Base-by-base conservation (phyloP, 306 rosid species). In the Quercus cerris region DNA sequence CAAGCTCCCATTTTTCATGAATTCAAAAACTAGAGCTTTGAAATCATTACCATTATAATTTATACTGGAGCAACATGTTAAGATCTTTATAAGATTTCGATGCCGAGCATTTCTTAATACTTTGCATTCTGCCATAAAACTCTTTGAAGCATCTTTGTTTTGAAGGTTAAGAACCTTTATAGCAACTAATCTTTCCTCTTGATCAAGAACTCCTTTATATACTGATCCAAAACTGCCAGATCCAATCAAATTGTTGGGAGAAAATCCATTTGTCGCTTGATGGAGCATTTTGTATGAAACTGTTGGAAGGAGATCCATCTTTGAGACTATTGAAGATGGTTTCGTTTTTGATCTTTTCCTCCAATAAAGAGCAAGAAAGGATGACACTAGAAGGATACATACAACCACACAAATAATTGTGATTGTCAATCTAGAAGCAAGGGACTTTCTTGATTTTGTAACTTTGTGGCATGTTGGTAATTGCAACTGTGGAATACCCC, bases 121-220 rank as follows among this genome's bases (percentile, higher is more conserved):
- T 0, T 46, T 46, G 52, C 52, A 46, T 46, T 46, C 52, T 0
- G 1, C 15, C 4, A 0, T 1, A 46, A 46, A 83, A 59, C 83
- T 75, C 52, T 71, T 76, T 1, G 44, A 17, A 44, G 73, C 71
- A n/a, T 77, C 73, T 41, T 63, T 31, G 10, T 58, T 44, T 5
- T 75, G 71, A 6, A 81, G 52, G 68, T 81, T 77, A 7, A 81
- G 30, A 18, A 81, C 84, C 19, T 81, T 81, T 1, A 83, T 41
- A 33, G 80, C 82, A 4, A 78, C 62, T 19, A 33, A 46, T 2
- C 27, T 46, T 17, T 63, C 52, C 18, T 83, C 73, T 12, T 77
- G 41, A 27, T 10, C 3, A 46, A 46, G 52, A 46, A 11, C 52
- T 46, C 15, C 15, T 46, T 46, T 46, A 4, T 46, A 46, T 11